Evolutionary conservation across 768 basidiomycete genomes (phyloP).

Genomic region (Podaxis sp.): DNA sequence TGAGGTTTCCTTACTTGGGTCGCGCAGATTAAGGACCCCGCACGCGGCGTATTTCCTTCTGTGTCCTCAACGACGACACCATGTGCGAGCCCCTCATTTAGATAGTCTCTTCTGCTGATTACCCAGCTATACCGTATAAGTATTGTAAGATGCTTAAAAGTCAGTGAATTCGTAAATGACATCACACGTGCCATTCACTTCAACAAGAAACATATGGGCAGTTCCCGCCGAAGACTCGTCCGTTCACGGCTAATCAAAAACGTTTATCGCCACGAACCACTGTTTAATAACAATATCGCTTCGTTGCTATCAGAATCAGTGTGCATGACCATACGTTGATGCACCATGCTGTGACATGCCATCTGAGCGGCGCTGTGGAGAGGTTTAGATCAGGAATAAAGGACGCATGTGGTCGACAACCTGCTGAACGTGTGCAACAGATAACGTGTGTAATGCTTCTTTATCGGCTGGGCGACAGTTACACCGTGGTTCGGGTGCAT

Average conservation of each 20-base stretch:
- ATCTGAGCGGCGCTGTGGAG: neutral
- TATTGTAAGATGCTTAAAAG: no score
- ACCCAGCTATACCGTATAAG: no score
- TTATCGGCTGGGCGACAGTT: neutral
- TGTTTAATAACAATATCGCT: neutral
- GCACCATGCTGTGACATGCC: neutral
- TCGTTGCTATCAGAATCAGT: no score
- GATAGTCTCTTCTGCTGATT: no score
- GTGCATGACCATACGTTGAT: neutral
- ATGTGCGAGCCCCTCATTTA: no score
- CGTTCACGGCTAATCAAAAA: neutral
- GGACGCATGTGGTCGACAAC: neutral
- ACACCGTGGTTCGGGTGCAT: neutral
- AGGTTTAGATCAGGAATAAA: neutral
- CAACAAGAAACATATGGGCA: neutral
- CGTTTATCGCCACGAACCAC: neutral
- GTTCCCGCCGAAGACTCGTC: neutral
- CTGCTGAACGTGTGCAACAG: neutral
- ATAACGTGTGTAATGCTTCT: neutral
- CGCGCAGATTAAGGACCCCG: neutral
- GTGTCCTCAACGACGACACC: no score
- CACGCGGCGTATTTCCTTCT: no score
- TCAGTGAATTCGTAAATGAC: neutral
- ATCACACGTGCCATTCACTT: neutral
- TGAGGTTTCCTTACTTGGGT: neutral